phyloP scores from a whole-genome alignment of 345 rosid genomes.

The Pistacia integerrima region DNA sequence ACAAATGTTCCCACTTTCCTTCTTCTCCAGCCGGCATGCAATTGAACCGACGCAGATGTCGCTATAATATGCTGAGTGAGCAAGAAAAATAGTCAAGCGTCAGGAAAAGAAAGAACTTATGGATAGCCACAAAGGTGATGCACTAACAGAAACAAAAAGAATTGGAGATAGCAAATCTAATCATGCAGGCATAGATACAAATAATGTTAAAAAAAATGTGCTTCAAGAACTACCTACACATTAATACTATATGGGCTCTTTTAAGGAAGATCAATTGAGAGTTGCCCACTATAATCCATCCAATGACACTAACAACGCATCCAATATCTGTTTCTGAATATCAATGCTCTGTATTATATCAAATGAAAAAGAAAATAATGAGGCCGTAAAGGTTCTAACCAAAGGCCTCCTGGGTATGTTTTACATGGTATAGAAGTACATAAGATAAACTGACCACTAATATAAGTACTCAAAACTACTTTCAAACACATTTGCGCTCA shows the following conservation, averaged over 20 bases:
- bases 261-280: neutral
- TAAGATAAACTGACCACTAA: neutral
- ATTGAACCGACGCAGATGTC: conserved; percentile 97
- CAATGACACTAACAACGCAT: neutral
- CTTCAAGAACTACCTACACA: neutral
- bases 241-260: neutral
- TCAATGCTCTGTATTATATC: conserved; percentile 1
- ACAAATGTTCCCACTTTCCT: conserved; percentile 69
- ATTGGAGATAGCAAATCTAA: neutral
- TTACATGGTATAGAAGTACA: neutral
- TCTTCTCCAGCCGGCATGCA: conserved; percentile 94
- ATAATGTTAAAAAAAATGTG: neutral
- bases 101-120: neutral
- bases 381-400: neutral
- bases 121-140: neutral
- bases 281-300: neutral
- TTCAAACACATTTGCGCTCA: neutral
- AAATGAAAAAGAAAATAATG: neutral
- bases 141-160: neutral
- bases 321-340: neutral
- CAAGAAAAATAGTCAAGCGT: conserved; percentile 16
- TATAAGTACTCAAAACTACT: neutral
- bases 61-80: conserved; percentile 74
- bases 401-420: neutral
- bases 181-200: neutral